Evolutionary conservation across 2,329 filamentous ascomycete species (phyloP), one percentile per base, ranked within the genome.

Genomic region (Sclerotinia subarctica): DNA sequence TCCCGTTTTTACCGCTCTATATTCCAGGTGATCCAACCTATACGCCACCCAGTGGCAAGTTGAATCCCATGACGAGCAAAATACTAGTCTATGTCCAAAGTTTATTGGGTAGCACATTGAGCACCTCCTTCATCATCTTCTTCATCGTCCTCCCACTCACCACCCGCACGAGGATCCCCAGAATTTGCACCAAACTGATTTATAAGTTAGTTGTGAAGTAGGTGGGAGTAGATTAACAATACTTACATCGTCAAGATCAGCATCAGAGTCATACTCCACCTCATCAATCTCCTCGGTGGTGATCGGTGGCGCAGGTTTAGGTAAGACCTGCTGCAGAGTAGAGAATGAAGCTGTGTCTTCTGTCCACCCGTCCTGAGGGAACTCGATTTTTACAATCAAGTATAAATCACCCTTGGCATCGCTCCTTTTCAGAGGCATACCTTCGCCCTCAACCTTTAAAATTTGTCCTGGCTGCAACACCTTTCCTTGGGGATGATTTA

Each of bases 371-470:
- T 94, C 88, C 74, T 94, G 88, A 2, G 95, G 95, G 82, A 98
- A 98, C 66, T 92, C 86, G 71, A 99, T 86, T 74, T 95, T 89
- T 72, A 97, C 89, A 49, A 91, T 82, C 53, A 99, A 83, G 79
- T 94, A 99, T 24, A 99, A 82, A 76, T 98, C 93, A 54, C 95
- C 95, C 77, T 88, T 93, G 5, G 82, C 77, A 51, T 99, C 95
- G 71, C 90, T 92, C 68, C 89, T 88, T 84, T 97, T 97, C 74
- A 89, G 80, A 2, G 95, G 95, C 95, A 99, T 99, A 69, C 95
- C 95, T 81, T 99, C 95, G 35, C 93, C 93, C 2, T 84, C 80
- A 1, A 99, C 83, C 82, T 93, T 97, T 74, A 99, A 84, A 10
- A 94, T 86, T 77, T 99, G 92, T 35, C 89, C 90, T 0, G 95